These are phyloP conservation scores for Cornus florida DNA, from an alignment of 148 eudicot genomes.

Conservation along the genomic window DNA sequence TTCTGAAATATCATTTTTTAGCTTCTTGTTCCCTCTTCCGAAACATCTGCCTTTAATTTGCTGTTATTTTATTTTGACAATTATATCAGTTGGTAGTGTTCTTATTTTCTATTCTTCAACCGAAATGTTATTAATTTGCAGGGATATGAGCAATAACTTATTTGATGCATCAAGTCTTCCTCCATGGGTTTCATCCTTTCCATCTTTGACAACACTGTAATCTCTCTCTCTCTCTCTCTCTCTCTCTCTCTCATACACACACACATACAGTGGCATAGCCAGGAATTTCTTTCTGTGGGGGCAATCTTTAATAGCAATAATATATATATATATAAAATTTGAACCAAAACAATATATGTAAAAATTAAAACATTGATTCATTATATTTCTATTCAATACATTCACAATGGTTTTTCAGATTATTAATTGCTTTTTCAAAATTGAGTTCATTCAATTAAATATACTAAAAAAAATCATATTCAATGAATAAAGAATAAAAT, in stretches of 20 bases:
- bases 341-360: too few species aligned
- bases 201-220: conserved; percentile 62
- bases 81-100: neutral
- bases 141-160: conserved; percentile 79
- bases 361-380: too few species aligned
- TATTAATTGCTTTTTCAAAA: too few species aligned
- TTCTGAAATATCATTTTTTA: neutral
- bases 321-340: too few species aligned
- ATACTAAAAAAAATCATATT: too few species aligned
- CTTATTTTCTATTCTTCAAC: neutral
- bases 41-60: neutral
- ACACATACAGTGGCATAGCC: too few species aligned
- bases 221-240: conserved; percentile 15
- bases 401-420: too few species aligned
- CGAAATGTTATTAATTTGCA: conserved; percentile 21
- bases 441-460: too few species aligned
- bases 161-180: conserved; percentile 53
- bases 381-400: too few species aligned
- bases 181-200: conserved; percentile 49
- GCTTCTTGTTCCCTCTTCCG: neutral
- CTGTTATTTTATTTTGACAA: neutral
- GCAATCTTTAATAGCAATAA: too few species aligned
- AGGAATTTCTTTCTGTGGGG: too few species aligned
- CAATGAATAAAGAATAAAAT: too few species aligned
- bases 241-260: neutral